These are phyloP conservation scores for Rutidosis leptorrhynchoides DNA, from an alignment of 129 eudicot species.

Conservation along the genomic window DNA sequence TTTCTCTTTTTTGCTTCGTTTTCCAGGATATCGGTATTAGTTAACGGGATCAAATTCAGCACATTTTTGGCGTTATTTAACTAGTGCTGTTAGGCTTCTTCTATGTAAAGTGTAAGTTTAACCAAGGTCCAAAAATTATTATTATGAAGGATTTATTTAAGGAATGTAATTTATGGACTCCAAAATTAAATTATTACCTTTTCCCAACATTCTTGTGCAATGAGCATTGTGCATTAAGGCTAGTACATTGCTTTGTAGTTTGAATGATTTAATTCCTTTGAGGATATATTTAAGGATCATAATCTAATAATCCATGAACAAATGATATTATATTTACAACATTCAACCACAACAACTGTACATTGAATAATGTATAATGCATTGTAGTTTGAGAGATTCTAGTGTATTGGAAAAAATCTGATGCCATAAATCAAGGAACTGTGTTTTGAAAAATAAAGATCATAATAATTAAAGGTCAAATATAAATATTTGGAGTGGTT, in stretches of 20 bases:
- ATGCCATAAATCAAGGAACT: constrained; percentile 29
- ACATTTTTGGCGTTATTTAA: constrained; percentile 23
- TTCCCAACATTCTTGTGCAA: background rate
- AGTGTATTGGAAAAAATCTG: constrained; percentile 1
- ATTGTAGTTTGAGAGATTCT: constrained; percentile 21
- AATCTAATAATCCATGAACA: constrained; percentile 15
- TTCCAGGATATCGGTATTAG: constrained; percentile 23
- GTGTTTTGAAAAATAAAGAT: constrained; percentile 29
- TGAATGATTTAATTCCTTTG: background rate
- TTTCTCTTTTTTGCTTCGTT: background rate
- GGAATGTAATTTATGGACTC: no score
- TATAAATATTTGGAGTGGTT: constrained; percentile 29
- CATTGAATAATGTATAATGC: constrained; percentile 7
- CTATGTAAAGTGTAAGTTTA: constrained; percentile 22
- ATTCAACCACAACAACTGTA: constrained; percentile 6
- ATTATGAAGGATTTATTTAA: constrained; percentile 2
- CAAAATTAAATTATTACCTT: background rate
- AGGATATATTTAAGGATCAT: background rate
- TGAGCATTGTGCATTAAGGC: background rate
- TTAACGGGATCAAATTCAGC: constrained; percentile 29
- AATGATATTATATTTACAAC: background rate
- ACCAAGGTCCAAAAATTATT: no score
- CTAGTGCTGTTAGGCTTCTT: constrained; percentile 21
- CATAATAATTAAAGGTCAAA: constrained; percentile 29
- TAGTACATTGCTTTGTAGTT: background rate